Conservation (phyloP, 2,329 filamentous ascomycete species). For the Celoporthe dispersa region DNA sequence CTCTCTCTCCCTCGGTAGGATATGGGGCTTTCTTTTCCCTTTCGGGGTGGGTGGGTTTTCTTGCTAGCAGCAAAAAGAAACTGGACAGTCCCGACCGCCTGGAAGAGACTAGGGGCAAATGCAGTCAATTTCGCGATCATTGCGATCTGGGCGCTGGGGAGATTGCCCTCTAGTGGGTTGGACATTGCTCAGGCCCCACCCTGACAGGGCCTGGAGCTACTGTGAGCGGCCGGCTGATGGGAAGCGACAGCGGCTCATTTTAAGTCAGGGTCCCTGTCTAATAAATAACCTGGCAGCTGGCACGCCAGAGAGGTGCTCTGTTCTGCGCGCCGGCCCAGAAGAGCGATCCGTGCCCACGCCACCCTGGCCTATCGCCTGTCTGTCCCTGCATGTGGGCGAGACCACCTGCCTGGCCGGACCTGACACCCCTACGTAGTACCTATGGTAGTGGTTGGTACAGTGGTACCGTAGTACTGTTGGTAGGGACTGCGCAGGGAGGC, state of each 20-base stretch:
- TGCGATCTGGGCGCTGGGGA: constrained; percentile 12
- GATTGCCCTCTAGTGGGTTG: constrained; percentile 12
- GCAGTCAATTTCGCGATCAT: constrained; percentile 11
- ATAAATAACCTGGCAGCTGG: not conserved
- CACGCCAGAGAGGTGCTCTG: not conserved
- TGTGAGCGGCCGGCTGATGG: not conserved
- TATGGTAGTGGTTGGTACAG: not conserved
- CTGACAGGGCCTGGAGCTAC: not conserved
- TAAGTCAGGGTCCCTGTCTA: not conserved
- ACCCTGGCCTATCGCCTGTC: not conserved
- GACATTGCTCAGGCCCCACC: not conserved
- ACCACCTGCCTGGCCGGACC: not conserved
- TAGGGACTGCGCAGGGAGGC: no score
- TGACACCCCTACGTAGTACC: not conserved
- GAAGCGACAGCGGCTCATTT: constrained; percentile 11
- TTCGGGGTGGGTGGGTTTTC: no score
- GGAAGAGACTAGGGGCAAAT: constrained; percentile 12
- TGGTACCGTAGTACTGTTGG: not conserved
- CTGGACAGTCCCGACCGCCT: not conserved
- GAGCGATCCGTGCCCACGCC: not conserved
- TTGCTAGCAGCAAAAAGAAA: not conserved
- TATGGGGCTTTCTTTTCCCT: no score
- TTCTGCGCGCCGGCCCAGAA: not conserved
- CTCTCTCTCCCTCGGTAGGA: no score
- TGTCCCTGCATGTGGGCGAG: not conserved